Percentiles rank a stretch among this genome's conserved stretches.
phyloP scores from a whole-genome alignment of 176 grass and related monocot genomes.

The Luzula sylvatica region DNA sequence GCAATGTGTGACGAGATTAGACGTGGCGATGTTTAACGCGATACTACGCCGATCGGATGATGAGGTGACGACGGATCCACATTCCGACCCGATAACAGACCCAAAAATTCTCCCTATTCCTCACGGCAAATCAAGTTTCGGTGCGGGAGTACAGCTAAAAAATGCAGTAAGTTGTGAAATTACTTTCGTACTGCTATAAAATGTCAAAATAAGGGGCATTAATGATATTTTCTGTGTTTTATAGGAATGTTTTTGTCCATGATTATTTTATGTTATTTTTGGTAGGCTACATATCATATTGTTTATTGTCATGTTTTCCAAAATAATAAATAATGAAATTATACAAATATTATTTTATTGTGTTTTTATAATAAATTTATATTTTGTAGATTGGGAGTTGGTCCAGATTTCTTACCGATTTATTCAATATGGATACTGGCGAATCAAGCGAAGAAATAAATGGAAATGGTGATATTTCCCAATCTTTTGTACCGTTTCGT shows the following conservation, averaged over 20 bases:
- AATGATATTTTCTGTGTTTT: neutral
- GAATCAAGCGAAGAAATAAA: constrained; percentile 35
- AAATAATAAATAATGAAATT: neutral
- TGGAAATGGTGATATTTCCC: constrained; percentile 31
- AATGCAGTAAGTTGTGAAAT: constrained; percentile 76
- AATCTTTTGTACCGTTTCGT: constrained; percentile 52
- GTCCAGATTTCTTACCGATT: constrained; percentile 73
- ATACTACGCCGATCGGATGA: constrained; percentile 86
- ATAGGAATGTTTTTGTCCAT: no score
- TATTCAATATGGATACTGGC: constrained; percentile 84
- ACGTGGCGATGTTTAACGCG: constrained; percentile 98
- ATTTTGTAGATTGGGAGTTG: constrained; percentile 81
- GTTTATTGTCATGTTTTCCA: neutral
- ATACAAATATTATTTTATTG: neutral
- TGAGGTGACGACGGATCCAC: constrained; percentile 71
- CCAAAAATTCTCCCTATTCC: constrained; percentile 76
- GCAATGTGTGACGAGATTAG: constrained; percentile 77
- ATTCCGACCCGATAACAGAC: constrained; percentile 80
- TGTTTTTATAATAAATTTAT: neutral
- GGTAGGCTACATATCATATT: neutral
- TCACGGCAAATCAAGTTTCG: constrained; percentile 77
- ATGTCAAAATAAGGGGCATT: no score
- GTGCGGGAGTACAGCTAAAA: constrained; percentile 95
- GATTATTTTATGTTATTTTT: no score
- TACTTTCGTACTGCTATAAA: constrained; percentile 8